phyloP scores from a whole-genome alignment of 225 moss, liverwort and hornwort genomes.

The Bryoerythrophyllum caledonicum region DNA sequence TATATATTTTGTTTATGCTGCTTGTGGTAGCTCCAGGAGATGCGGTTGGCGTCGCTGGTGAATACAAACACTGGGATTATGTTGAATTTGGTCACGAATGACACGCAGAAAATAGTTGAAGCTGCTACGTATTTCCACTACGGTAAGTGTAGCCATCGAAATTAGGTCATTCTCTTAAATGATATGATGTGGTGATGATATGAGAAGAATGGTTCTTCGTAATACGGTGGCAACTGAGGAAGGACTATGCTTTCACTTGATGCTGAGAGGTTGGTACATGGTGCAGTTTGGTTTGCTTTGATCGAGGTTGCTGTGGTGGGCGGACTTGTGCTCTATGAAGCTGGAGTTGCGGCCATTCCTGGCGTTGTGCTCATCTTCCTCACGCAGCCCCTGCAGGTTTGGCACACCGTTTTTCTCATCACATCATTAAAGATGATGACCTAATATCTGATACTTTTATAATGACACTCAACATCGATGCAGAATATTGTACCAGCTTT shows the following conservation, averaged over 20 bases:
- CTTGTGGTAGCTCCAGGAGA: slow-evolving; percentile 55
- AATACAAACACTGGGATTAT: slow-evolving; percentile 77
- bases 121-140: slow-evolving; percentile 51
- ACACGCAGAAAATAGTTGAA: slow-evolving; percentile 76
- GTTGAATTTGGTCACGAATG: slow-evolving; percentile 81
- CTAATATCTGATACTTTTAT: background rate
- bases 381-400: slow-evolving; percentile 61
- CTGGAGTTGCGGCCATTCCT: slow-evolving; percentile 58
- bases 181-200: background rate
- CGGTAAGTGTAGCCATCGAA: slow-evolving; percentile 30
- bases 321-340: slow-evolving; percentile 67
- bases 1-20: background rate
- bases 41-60: slow-evolving; percentile 67
- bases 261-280: too few relatives aligned
- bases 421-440: background rate
- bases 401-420: background rate
- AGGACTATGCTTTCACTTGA: background rate
- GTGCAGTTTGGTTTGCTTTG: slow-evolving; percentile 54
- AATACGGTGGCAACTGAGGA: background rate
- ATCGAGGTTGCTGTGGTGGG: slow-evolving; percentile 57
- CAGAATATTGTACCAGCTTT: background rate
- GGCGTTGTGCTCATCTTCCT: slow-evolving; percentile 57
- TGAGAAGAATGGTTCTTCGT: background rate
- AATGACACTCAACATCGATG: background rate
- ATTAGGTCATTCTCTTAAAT: background rate